phyloP scores from a whole-genome alignment of 1,284 basidiomycete genomes.

The Irpex lacteus region DNA sequence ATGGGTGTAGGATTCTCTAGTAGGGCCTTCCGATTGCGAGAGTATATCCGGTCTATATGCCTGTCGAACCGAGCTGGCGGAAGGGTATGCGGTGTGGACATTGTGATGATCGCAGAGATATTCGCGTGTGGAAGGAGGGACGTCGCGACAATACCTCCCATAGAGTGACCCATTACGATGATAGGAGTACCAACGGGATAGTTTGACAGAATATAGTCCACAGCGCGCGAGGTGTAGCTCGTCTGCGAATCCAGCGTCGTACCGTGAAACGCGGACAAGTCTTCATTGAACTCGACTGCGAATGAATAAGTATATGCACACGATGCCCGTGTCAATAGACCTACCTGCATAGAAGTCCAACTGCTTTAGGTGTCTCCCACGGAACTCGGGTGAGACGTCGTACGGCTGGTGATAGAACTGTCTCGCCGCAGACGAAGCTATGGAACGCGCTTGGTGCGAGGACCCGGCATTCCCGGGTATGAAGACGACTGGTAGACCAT shows the following conservation, averaged over 20 bases:
- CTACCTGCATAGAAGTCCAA: constrained; percentile 78
- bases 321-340: not conserved
- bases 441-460: constrained; percentile 90
- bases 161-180: constrained; percentile 90
- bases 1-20: constrained; percentile 56
- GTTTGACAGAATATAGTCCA: constrained; percentile 74
- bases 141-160: constrained; percentile 95
- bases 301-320: not conserved
- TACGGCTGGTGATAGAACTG: constrained; percentile 71
- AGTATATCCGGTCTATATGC: constrained; percentile 77
- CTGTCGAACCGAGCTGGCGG: constrained; percentile 89
- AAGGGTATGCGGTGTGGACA: constrained; percentile 90
- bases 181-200: constrained; percentile 69
- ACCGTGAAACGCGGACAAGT: constrained; percentile 94
- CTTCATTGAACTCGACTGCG: constrained; percentile 95
- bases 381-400: constrained; percentile 49
- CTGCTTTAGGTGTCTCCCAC: constrained; percentile 43
- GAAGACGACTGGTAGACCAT: constrained; percentile 84
- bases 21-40: constrained; percentile 36
- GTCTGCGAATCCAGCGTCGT: constrained; percentile 85
- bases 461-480: constrained; percentile 98
- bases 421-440: constrained; percentile 85
- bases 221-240: constrained; percentile 69
- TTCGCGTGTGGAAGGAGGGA: constrained; percentile 60
- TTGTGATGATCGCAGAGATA: constrained; percentile 85